These are phyloP conservation scores for Xylariaceae sp. DNA, from an alignment of 2,329 filamentous ascomycete species.

Conservation along the genomic window DNA sequence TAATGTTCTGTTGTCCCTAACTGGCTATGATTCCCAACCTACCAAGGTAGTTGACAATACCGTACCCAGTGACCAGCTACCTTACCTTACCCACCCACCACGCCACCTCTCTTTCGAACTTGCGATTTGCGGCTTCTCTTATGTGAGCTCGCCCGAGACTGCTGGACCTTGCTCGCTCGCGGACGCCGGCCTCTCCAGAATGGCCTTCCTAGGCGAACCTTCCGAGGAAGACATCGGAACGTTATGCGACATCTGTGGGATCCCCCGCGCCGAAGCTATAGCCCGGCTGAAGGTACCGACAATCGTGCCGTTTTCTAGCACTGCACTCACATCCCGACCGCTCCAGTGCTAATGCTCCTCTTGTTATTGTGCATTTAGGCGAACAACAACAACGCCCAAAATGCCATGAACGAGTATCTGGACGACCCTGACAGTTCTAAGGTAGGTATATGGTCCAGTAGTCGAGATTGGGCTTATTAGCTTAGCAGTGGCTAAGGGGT, in stretches of 20 bases:
- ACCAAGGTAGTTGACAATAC: too few species aligned
- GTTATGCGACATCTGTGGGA: constrained; percentile 19
- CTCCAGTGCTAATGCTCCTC: constrained; percentile 3
- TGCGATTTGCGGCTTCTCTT: neutral
- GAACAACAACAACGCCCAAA: constrained; percentile 42
- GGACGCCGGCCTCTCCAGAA: constrained; percentile 15
- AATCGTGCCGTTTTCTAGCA: constrained; percentile 2
- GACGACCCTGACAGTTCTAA: constrained; percentile 40
- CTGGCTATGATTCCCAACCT: too few species aligned
- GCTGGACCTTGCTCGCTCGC: too few species aligned
- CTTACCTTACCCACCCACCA: too few species aligned
- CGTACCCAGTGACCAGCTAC: too few species aligned
- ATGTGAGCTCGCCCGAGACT: too few species aligned
- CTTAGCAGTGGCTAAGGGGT: constrained; percentile 8
- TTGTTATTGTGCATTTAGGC: constrained; percentile 27
- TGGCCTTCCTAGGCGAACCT: constrained; percentile 20
- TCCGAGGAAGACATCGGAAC: constrained; percentile 15
- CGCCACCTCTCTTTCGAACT: too few species aligned
- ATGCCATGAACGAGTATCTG: constrained; percentile 48
- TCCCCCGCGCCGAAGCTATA: constrained; percentile 22
- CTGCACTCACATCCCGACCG: constrained; percentile 5
- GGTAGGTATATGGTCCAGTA: constrained; percentile 28
- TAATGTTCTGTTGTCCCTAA: too few species aligned
- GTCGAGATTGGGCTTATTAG: neutral
- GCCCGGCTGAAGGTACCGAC: constrained; percentile 24